Conservation (phyloP, 345 rosid genomes). For the Populus deltoides region DNA sequence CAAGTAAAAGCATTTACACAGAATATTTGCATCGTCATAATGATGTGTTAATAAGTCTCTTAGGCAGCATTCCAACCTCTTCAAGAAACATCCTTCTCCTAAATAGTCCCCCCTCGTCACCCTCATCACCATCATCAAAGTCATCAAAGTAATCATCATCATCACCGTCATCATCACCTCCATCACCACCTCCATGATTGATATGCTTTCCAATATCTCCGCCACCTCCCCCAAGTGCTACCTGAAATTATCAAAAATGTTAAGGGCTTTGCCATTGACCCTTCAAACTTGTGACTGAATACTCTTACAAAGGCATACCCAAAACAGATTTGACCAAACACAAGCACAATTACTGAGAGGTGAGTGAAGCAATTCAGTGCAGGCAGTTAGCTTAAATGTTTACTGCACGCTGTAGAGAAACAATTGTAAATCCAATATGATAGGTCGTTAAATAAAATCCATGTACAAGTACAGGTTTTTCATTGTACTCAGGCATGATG, state of each 20-base stretch:
- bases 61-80: conserved; percentile 53
- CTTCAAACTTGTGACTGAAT: background rate
- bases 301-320: background rate
- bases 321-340: background rate
- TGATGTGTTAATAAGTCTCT: background rate
- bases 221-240: conserved; percentile 87
- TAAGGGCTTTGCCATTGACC: conserved; percentile 14
- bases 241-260: conserved; percentile 43
- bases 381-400: background rate
- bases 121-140: conserved; percentile 85
- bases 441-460: background rate
- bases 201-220: conserved; percentile 87
- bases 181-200: conserved; percentile 90
- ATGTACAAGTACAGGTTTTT: background rate
- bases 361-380: background rate
- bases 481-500: background rate
- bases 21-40: background rate
- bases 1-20: background rate
- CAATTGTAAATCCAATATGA: background rate
- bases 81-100: conserved; percentile 73
- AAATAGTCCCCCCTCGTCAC: conserved; percentile 86
- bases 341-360: background rate
- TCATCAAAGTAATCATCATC: conserved; percentile 94
- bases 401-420: background rate
- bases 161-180: conserved; percentile 93